Conservation (phyloP, 129 eudicot genomes). For the Rutidosis leptorrhynchoides region DNA sequence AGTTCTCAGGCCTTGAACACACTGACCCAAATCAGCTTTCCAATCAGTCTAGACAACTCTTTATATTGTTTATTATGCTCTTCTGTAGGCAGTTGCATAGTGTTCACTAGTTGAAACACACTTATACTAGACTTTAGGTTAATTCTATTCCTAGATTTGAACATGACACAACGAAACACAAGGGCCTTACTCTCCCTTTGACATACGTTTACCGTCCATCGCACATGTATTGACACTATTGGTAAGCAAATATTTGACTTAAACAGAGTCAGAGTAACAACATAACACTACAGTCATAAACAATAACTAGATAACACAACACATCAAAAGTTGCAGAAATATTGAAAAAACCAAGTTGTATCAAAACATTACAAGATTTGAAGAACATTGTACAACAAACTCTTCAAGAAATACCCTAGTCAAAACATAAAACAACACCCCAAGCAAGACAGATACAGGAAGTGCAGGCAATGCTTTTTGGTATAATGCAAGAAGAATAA, state of each 20-base stretch:
- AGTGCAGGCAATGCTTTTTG: constrained; percentile 98
- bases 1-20: too few species aligned
- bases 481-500: constrained; percentile 79
- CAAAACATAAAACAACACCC: constrained; percentile 83
- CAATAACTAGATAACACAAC: not conserved
- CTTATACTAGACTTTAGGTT: not conserved
- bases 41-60: too few species aligned
- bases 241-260: not conserved
- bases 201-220: not conserved
- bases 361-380: constrained; percentile 85
- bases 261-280: not conserved
- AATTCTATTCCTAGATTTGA: not conserved
- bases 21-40: too few species aligned
- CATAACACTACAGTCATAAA: not conserved
- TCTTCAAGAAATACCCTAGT: constrained; percentile 83
- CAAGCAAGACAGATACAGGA: constrained; percentile 87
- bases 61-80: too few species aligned
- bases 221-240: too few species aligned
- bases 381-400: constrained; percentile 84
- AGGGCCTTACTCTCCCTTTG: constrained; percentile 42
- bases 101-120: too few species aligned
- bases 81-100: too few species aligned
- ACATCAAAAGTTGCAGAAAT: not conserved
- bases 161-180: constrained; percentile 79
- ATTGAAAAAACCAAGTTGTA: not conserved